Base-by-base conservation (phyloP, 768 basidiomycete species). In the Psilocybe sp. region DNA sequence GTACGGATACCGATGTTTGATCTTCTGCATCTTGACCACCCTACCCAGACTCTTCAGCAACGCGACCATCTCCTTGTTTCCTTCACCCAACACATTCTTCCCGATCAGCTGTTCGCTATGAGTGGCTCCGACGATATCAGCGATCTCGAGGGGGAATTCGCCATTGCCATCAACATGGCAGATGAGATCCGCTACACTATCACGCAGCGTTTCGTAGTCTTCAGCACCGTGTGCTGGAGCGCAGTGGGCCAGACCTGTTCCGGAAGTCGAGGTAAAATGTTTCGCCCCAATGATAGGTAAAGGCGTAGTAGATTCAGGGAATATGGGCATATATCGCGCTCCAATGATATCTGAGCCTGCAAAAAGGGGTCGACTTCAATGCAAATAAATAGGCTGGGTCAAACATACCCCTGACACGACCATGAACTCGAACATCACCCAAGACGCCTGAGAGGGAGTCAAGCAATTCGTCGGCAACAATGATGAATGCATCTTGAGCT, bases 211-310 rank as follows among this genome's bases (percentile, higher is more conserved):
- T 23, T 79, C 76, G 62, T 96, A 99, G 65, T 99, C 96, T 59
- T 99, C 96, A 9, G 80, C 77, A 14, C 95, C 96, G 60, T 98
- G 96, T 1, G 92, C 94, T 11, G 96, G 95, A 0, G 96, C 95
- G 56, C 88, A 91, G 61, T 98, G 96, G 1, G 98, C 96, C 11
- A 98, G 78, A 33, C 96, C 95, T 1, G 95, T 97, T 5, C 96
- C 96, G n/a, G 93, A 88, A 14, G 85, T 80, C 0, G 87, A 68
- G 1, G 87, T 92, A 13, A 98, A 95, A 61, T 96, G 88, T 0
- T 75, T 66, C 1, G 91, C 84, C 1, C 80, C 63, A 35, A 96
- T 77, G 41, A 97, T 65, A 34, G 66, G 64, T n/a, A 77, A 66
- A 14, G 67, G 50, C n/a, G 62, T 51, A 6, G 62, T 51, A 40